Percentiles rank a stretch among this genome's conserved stretches.
These are phyloP conservation scores for Agaricus sinodeliciosus DNA, from an alignment of 768 basidiomycete genomes.

Conservation along the genomic window DNA sequence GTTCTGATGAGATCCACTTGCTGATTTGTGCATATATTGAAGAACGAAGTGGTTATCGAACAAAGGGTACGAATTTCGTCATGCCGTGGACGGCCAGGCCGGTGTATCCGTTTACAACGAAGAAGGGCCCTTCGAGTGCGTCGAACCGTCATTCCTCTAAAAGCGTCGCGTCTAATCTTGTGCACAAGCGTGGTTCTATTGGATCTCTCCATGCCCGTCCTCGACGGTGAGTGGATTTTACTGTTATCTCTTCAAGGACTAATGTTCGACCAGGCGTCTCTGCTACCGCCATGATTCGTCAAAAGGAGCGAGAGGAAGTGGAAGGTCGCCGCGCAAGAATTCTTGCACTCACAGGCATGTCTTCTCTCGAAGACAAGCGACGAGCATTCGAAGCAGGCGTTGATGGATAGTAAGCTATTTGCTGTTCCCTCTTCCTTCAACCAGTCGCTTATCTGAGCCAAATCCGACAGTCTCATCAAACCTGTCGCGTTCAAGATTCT, in stretches of 20 bases:
- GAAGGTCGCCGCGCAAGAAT: conserved; percentile 43
- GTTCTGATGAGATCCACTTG: background rate
- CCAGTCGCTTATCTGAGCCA: conserved; percentile 1
- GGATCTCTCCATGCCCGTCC: conserved; percentile 90
- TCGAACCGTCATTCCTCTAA: conserved; percentile 10
- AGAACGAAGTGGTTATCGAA: conserved; percentile 62
- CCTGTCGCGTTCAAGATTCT: conserved; percentile 93
- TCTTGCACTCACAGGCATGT: conserved; percentile 89
- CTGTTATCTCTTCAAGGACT: background rate
- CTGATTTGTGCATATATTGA: conserved; percentile 3
- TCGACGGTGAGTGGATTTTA: conserved; percentile 55
- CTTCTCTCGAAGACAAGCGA: conserved; percentile 87
- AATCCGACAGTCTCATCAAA: conserved; percentile 68
- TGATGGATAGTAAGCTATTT: conserved; percentile 81
- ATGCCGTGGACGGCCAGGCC: conserved; percentile 80
- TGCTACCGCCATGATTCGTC: conserved; percentile 78
- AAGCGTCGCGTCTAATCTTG: conserved; percentile 5
- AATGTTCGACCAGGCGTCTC: conserved; percentile 51
- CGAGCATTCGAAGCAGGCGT: conserved; percentile 90
- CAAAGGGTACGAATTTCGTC: conserved; percentile 69
- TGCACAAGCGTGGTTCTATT: conserved; percentile 67
- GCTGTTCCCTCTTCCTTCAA: conserved; percentile 24
- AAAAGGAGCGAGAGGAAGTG: conserved; percentile 49
- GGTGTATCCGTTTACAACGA: conserved; percentile 71
- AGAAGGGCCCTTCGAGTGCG: conserved; percentile 84